Evolutionary conservation across 1,284 basidiomycete species (phyloP), one percentile per base, ranked within the genome.

Genomic region (Meripilus lineatus): DNA sequence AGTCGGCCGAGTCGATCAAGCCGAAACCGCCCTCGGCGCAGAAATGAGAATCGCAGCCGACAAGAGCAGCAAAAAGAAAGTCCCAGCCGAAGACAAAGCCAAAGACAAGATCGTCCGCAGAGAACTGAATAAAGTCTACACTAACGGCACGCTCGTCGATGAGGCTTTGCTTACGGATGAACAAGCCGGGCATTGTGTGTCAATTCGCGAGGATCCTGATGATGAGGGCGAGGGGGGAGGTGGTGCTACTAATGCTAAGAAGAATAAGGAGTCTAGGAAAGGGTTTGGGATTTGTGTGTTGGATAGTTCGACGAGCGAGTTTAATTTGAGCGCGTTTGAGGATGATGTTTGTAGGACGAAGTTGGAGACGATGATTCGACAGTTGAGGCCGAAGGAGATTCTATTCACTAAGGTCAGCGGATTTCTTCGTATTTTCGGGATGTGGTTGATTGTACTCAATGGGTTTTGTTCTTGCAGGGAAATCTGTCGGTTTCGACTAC

Each of bases 1-100:
- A 68, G 92, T 99, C 45, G 96, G 96, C 14, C 83, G 92, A 13
- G 96, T 99, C 8, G 95, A 98, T 59, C 96, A 99, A 66, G 84
- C 86, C 2, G 96, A 99, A 68, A 99, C 96, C 0, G 93, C 85
- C 3, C 74, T 89, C 13, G 86, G 85, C 3, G 85, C 85, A 5
- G 86, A 89, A 61, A 89, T 89, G 85, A 79, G 85, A 13, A 57
- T 87, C 47, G 84, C 84, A 6, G 82, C 81, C 5, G 75, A 89
- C 40, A 88, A 85, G 62, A 68, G 69, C 14, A 72, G 74, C 1
- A 83, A 81, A 57, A 58, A 59, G 13, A 69, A 67, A 18, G 66
- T 62, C 65, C 55, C 75, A 52, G 68, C 74, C 54, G 62, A 67
- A 54, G 59, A 78, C 37, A 66, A 61, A 47, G 61, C 55, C 37